Percentiles rank a stretch among this genome's conserved stretches.
These are phyloP conservation scores for Talaromyces sp. DNA, from an alignment of 2,329 filamentous ascomycete genomes.

Conservation along the genomic window DNA sequence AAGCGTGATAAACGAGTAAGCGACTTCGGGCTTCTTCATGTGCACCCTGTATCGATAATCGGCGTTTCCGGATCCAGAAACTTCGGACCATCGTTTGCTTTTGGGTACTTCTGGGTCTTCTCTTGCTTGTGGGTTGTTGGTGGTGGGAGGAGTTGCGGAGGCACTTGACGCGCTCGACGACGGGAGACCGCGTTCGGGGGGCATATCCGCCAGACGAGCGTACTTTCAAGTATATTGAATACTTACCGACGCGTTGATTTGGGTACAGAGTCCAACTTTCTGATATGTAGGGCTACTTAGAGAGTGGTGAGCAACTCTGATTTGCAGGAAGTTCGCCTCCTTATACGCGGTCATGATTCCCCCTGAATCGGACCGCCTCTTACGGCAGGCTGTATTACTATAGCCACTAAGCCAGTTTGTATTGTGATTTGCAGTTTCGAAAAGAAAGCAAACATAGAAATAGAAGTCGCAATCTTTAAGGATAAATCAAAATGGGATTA, in stretches of 20 bases:
- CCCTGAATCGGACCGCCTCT: background rate
- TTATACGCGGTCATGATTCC: background rate
- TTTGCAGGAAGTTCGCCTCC: background rate
- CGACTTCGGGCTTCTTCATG: conserved; percentile 26
- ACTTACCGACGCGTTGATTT: background rate
- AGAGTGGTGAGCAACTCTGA: background rate
- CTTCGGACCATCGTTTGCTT: conserved; percentile 28
- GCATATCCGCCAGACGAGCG: background rate
- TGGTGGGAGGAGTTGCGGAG: background rate
- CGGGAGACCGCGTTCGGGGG: background rate
- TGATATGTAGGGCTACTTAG: background rate
- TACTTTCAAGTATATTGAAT: background rate
- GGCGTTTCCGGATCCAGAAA: conserved; percentile 37
- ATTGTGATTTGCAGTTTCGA: background rate
- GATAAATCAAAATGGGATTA: background rate
- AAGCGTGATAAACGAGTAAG: conserved; percentile 29
- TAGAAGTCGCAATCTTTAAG: background rate
- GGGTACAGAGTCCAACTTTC: background rate
- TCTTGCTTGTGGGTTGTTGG: background rate
- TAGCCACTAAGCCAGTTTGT: background rate
- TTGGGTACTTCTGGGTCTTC: background rate
- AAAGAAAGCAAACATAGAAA: background rate
- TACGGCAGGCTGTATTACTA: background rate
- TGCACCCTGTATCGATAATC: conserved; percentile 28
- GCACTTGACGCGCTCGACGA: background rate